Conservation (phyloP, 352 stramenopile species). For the Phytophthora syringae region DNA sequence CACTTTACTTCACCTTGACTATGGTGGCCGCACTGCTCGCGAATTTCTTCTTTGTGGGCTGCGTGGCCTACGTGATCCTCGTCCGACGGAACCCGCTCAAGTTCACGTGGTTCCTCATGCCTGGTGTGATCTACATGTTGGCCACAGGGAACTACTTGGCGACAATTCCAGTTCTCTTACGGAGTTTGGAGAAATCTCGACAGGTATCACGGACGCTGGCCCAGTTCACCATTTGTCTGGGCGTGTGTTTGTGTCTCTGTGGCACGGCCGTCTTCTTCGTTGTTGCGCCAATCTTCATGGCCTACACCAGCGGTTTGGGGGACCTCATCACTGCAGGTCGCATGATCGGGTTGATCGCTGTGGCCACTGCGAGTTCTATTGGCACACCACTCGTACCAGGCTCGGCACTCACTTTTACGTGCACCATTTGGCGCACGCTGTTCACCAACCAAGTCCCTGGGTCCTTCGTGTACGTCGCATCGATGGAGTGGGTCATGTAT, state of each 20-base stretch:
- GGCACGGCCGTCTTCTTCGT: slow-evolving; percentile 64
- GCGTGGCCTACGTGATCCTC: slow-evolving; percentile 59
- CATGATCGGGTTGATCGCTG: slow-evolving; percentile 47
- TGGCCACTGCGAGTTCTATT: slow-evolving; percentile 62
- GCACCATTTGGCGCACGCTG: slow-evolving; percentile 61
- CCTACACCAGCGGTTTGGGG: slow-evolving; percentile 54
- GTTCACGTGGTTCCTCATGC: slow-evolving; percentile 63
- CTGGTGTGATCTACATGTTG: slow-evolving; percentile 62
- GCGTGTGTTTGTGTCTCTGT: slow-evolving; percentile 55
- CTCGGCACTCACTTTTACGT: slow-evolving; percentile 51
- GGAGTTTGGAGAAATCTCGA: slow-evolving; percentile 63
- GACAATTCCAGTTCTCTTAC: slow-evolving; percentile 67
- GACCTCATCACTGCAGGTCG: slow-evolving; percentile 47
- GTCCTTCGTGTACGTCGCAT: slow-evolving; percentile 50
- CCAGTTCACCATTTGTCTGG: slow-evolving; percentile 64
- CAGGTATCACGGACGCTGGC: slow-evolving; percentile 69
- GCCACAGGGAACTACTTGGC: slow-evolving; percentile 54
- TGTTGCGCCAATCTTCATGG: slow-evolving; percentile 64
- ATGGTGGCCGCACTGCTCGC: slow-evolving; percentile 48
- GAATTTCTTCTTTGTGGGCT: slow-evolving; percentile 64
- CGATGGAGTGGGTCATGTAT: slow-evolving; percentile 61
- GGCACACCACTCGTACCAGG: slow-evolving; percentile 46
- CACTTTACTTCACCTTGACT: slow-evolving; percentile 48
- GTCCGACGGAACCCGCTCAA: slow-evolving; percentile 69
- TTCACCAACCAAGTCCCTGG: slow-evolving; percentile 47